These are phyloP conservation scores for Phytophthora pisi DNA, from an alignment of 352 stramenopile genomes.

Conservation along the genomic window DNA sequence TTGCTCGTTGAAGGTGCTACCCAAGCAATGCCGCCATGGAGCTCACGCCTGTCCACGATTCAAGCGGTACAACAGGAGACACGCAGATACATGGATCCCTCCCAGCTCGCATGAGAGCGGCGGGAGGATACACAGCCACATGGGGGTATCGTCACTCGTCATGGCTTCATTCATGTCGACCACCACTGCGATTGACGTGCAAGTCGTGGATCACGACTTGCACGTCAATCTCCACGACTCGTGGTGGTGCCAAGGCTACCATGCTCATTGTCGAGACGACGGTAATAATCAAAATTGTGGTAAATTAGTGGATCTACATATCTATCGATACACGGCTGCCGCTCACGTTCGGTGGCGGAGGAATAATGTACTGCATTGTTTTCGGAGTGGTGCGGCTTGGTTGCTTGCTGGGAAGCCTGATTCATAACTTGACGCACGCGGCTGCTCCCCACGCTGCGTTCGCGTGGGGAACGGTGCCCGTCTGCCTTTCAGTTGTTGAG, in stretches of 20 bases:
- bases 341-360: conserved; percentile 7
- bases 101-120: conserved; percentile 14
- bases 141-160: neutral
- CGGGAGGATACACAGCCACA: conserved; percentile 3
- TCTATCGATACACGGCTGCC: conserved; percentile 31
- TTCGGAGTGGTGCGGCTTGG: conserved; percentile 2
- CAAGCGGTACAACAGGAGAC: conserved; percentile 24
- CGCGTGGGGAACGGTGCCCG: conserved; percentile 6
- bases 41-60: conserved; percentile 24
- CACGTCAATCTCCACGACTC: too few relatives aligned
- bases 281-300: conserved; percentile 42
- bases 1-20: conserved; percentile 18
- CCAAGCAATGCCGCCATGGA: neutral
- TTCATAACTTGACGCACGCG: conserved; percentile 26
- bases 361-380: conserved; percentile 36
- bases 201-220: too few relatives aligned
- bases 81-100: conserved; percentile 30
- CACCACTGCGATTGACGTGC: too few relatives aligned
- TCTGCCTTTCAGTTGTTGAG: conserved; percentile 49
- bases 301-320: conserved; percentile 48
- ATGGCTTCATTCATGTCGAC: conserved; percentile 16
- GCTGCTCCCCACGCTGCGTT: conserved; percentile 24
- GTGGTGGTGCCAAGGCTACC: neutral
- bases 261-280: conserved; percentile 16
- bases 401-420: conserved; percentile 10